Percentiles rank a stretch among this genome's conserved stretches.
Evolutionary conservation across 768 basidiomycete species (phyloP).

Genomic region (Hygrocybe punicea): DNA sequence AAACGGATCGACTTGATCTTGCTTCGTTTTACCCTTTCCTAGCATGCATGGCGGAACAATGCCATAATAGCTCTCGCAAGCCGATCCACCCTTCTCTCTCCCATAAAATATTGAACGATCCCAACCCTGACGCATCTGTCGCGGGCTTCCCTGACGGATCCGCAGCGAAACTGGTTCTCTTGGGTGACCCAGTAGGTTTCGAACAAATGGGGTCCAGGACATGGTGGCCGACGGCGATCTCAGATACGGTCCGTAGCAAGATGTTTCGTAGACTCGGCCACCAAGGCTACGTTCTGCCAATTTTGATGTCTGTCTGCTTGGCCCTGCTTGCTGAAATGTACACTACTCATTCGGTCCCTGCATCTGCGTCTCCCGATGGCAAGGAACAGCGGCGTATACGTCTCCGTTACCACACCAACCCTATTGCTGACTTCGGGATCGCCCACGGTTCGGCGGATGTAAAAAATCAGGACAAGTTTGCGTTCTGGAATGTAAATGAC

Average conservation of each 20-base stretch:
- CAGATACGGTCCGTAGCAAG: slow-evolving; percentile 26
- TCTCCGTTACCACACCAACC: slow-evolving; percentile 36
- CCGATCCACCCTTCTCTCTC: slow-evolving; percentile 22
- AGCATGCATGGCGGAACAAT: slow-evolving; percentile 21
- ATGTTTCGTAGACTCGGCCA: slow-evolving; percentile 29
- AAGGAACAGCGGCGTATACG: slow-evolving; percentile 32
- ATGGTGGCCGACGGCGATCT: slow-evolving; percentile 38
- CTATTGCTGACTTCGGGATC: slow-evolving; percentile 48
- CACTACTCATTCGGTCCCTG: slow-evolving; percentile 31
- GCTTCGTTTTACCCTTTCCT: slow-evolving; percentile 29
- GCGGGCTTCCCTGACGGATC: slow-evolving; percentile 21
- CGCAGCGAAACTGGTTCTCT: slow-evolving; percentile 25
- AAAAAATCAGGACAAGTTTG: slow-evolving; percentile 34
- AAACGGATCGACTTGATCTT: slow-evolving; percentile 37
- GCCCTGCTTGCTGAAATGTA: slow-evolving; percentile 41
- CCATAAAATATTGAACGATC: slow-evolving; percentile 28
- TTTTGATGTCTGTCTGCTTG: slow-evolving; percentile 31
- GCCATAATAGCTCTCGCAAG: slow-evolving; percentile 13
- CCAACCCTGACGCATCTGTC: slow-evolving; percentile 21
- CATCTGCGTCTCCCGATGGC: slow-evolving; percentile 8
- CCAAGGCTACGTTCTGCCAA: slow-evolving; percentile 36
- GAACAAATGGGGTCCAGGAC: not conserved
- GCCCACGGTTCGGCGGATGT: slow-evolving; percentile 35
- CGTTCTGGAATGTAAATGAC: slow-evolving; percentile 29
- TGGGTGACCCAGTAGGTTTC: slow-evolving; percentile 22